A percentile compares a stretch with the other conserved stretches of the same genome.
Evolutionary conservation across 2,329 filamentous ascomycete genomes (phyloP).

Genomic region (Triangularia setosa): DNA sequence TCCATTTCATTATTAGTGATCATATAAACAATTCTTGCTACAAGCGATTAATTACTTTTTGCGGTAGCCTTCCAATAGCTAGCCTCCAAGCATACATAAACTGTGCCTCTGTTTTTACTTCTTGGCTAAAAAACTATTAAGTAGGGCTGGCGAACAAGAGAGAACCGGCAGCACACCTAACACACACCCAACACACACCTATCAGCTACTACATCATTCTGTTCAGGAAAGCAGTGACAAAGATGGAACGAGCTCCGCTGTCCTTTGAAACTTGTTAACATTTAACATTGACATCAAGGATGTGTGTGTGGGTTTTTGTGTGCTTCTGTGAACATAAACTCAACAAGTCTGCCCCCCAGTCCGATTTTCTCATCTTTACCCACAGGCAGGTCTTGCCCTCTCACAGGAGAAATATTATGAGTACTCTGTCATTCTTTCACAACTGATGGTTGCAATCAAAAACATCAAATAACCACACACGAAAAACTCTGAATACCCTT

Average conservation of each 20-base stretch:
- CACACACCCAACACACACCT: too few species aligned
- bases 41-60: too few species aligned
- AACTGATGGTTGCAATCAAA: neutral
- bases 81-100: too few species aligned
- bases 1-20: too few species aligned
- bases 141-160: too few species aligned
- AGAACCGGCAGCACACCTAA: too few species aligned
- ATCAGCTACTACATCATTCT: too few species aligned
- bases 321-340: neutral
- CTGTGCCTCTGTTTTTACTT: neutral
- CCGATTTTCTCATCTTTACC: neutral
- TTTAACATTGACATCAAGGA: neutral
- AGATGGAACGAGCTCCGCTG: neutral
- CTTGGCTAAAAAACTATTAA: neutral
- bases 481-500: neutral
- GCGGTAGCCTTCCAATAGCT: too few species aligned
- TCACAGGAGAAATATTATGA: neutral
- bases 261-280: neutral
- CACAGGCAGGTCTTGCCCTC: neutral
- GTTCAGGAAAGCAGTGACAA: too few species aligned
- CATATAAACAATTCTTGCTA: too few species aligned
- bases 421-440: neutral
- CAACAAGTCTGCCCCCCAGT: neutral
- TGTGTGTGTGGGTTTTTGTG: neutral
- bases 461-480: neutral